Conservation (phyloP, 139 green algal species). For the Micractinium conductrix region DNA sequence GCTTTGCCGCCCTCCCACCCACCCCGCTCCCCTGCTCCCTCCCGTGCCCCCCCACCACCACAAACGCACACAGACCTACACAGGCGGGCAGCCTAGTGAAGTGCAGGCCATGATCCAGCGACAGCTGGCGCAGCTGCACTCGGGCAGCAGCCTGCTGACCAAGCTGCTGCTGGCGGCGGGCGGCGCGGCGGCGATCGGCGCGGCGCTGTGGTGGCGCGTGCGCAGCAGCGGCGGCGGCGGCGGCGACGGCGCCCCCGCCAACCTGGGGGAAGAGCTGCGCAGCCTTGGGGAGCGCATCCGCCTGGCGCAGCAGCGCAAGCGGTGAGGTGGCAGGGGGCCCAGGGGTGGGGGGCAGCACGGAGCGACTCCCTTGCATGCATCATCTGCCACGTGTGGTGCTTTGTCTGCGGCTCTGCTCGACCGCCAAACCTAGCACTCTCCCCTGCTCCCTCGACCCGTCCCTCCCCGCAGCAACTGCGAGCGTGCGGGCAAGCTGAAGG, state of each 20-base stretch:
- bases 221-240: not conserved
- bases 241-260: not conserved
- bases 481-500: constrained; percentile 7
- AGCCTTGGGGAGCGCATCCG: not conserved
- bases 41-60: not conserved
- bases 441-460: not conserved
- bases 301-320: constrained; percentile 1
- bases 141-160: constrained; percentile 10
- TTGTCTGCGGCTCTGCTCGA: not conserved
- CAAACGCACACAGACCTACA: not conserved
- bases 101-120: constrained; percentile 11
- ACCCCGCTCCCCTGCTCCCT: too few species aligned
- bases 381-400: not conserved
- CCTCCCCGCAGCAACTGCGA: not conserved
- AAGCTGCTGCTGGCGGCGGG: constrained; percentile 30
- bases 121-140: not conserved
- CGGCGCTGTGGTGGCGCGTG: constrained; percentile 1
- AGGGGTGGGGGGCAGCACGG: too few species aligned
- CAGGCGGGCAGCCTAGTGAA: not conserved
- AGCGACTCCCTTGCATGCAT: too few species aligned
- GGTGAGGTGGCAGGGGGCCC: too few species aligned
- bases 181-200: not conserved
- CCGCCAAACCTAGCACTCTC: not conserved
- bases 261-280: constrained; percentile 1
- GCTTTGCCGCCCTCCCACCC: too few species aligned